Evolutionary conservation across 768 basidiomycete species (phyloP).

Genomic region (Boletus bicolor): DNA sequence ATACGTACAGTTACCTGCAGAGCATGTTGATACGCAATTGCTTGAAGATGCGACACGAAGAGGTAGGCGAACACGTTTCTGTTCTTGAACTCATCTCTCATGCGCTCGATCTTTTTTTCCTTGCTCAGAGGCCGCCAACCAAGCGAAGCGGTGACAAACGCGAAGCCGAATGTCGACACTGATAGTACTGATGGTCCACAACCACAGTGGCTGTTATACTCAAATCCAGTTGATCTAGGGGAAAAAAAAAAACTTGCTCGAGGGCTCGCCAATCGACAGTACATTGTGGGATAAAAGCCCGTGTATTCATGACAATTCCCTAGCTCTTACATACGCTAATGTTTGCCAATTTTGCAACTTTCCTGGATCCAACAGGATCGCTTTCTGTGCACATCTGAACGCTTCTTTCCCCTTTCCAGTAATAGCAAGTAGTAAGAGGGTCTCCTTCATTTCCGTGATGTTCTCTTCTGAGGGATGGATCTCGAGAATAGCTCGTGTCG

Average conservation of each 20-base stretch:
- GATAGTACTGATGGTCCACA: too few species aligned
- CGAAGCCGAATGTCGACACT: not conserved
- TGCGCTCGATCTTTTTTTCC: not conserved
- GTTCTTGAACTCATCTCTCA: constrained; percentile 3
- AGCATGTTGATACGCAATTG: constrained; percentile 91
- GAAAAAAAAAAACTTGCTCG: not conserved
- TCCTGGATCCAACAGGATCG: constrained; percentile 54
- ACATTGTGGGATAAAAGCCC: not conserved
- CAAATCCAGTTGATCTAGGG: not conserved
- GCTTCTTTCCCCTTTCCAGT: constrained; percentile 36
- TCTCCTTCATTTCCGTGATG: constrained; percentile 36
- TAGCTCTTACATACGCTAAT: constrained; percentile 51
- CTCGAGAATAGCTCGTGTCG: constrained; percentile 48
- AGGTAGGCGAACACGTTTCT: constrained; percentile 49
- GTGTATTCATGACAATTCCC: constrained; percentile 22
- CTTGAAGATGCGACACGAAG: constrained; percentile 95
- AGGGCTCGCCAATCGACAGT: not conserved
- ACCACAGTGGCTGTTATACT: not conserved
- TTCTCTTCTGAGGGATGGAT: constrained; percentile 30
- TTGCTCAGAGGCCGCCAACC: constrained; percentile 39
- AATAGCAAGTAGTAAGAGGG: constrained; percentile 51
- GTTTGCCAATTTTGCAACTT: constrained; percentile 53
- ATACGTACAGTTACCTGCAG: constrained; percentile 91
- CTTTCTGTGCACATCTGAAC: constrained; percentile 53
- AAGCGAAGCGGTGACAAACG: constrained; percentile 35